Base-by-base conservation (phyloP, 208 protist species). In the Leishmania turanica region DNA sequence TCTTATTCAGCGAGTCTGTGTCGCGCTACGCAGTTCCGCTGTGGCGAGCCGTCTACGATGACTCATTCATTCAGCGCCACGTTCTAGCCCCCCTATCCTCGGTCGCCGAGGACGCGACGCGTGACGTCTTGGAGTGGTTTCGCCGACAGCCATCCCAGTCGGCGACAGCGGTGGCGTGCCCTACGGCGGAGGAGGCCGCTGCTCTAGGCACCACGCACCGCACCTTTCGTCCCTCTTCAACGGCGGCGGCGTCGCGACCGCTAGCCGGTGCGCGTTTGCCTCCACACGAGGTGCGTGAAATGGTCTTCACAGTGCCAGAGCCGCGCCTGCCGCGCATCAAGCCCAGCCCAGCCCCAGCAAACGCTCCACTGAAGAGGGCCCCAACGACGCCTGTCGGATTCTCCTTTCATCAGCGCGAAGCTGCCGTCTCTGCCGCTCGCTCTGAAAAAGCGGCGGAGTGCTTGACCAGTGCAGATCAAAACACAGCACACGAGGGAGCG, bases 271-370 rank as follows among this genome's bases (percentile, higher is more conserved):
- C 51, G 70, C 70, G 75, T 37, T 77, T 95, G 47, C 93, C 93
- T 0, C 91, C 93, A 0, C 80, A 81, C 49, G 91, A 96, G 80
- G 93, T 94, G 77, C 83, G 93, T 17, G 91, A 94, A 77, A 96
- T 96, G 93, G 75, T 86, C 17, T 75, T 88, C 72, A 94, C 93
- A 8, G 87, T 93, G 31, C 91, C 93, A 56, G 89, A 91, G 78
- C 87, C 88, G 64, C 87, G 87, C 6, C 89, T 88, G n/a, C 88
- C 87, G 11, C 88, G 79, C 27, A 88, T 92, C 17, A 79, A 71
- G n/a, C 54, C 45, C n/a, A 69, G 62, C 58, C 75, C 54, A 70
- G 47, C 56, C 80, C 64, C 40, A 49, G 15, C 49, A 51, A 37
- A 56, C 31, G 64, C 49, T 11, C 7, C 49, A 4, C 47, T 53